Evolutionary conservation across 306 rosid species (phyloP), one percentile per base, ranked within the genome.

Genomic region (Sicyos baderoa): DNA sequence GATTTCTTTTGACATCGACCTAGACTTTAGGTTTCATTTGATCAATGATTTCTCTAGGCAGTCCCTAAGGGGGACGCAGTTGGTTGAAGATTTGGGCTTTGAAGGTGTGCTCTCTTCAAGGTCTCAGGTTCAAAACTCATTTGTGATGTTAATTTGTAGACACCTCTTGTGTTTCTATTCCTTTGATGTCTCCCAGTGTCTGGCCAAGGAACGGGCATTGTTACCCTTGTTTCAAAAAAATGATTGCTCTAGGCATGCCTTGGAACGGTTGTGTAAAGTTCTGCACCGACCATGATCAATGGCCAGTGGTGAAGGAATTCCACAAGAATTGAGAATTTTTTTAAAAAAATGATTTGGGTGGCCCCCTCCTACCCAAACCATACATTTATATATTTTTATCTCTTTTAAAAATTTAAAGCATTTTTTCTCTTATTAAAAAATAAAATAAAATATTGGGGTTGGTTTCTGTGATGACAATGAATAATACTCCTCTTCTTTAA

Each of bases 1-100:
- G 47, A 8, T 25, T 57, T 57, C 64, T 57, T 10, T 13, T 57
- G 42, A 16, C 5, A 12, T 56, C 37, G 5, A 25, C 42, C 44
- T 14, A 57, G 64, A 57, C 0, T 57, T 14, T 29, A 7, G 64
- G 64, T 58, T 58, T 58, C 64, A 58, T 58, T 55, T 27, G 44
- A 27, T 58, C 45, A 29, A 3, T 6, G 21, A 27, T 29, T 59
- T 44, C 65, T 27, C 19, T 58, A 23, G 64, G 44, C 54, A n/a
- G n/a, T n/a, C n/a, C n/a, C n/a, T n/a, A n/a, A n/a, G n/a, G n/a
- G n/a, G n/a, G n/a, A n/a, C n/a, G n/a, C n/a, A n/a, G n/a, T n/a
- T n/a, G n/a, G n/a, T n/a, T n/a, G n/a, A n/a, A n/a, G n/a, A n/a
- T n/a, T n/a, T n/a, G n/a, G n/a, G n/a, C n/a, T n/a, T n/a, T n/a